Base-by-base conservation (phyloP, 176 grass and related monocot species). In the Musa itinerans region DNA sequence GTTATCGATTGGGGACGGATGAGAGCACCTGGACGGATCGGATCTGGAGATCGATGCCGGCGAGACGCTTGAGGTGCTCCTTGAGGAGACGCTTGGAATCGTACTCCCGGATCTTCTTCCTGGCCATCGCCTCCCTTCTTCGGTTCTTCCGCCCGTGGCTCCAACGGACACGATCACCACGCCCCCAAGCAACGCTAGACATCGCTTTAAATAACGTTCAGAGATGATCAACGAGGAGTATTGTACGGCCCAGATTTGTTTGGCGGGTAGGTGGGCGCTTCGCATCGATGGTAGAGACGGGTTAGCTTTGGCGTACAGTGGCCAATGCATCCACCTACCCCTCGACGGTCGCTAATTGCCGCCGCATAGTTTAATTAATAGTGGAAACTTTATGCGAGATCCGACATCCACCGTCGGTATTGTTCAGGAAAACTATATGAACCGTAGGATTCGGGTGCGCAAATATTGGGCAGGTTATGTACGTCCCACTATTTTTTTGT, bases 41-140 rank as follows among this genome's bases (percentile, higher is more conserved):
- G 71, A 79, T 82, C 75, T 78, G 79, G 69, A 86, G 80, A 78
- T 86, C 84, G 55, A 82, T 79, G 43, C 79, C 79, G 29, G 63
- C 80, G 72, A 82, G 63, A 12, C 84, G 84, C 80, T 82, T 86
- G 69, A 86, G 75, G 57, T 86, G 84, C 52, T 75, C 74, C 73
- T 82, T 86, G 63, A 86, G 67, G 26, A 86, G 80, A 29, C 84
- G 71, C 84, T 86, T 86, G 17, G 84, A 86, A 48, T 86, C 84
- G 80, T 86, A 86, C 75, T 86, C 84, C 22, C 84, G 76, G 69
- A 86, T 86, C 84, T 86, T 86, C 84, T 86, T 86, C 29, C 84
- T 78, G 3, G 84, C 84, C 84, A 86, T 86, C 10, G 9, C 67
- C 2, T 53, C 12, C 34, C 16, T 19, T 10, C 15, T 26, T 8